Evolutionary conservation across 345 rosid species (phyloP).

Genomic region (Sapria himalayana): DNA sequence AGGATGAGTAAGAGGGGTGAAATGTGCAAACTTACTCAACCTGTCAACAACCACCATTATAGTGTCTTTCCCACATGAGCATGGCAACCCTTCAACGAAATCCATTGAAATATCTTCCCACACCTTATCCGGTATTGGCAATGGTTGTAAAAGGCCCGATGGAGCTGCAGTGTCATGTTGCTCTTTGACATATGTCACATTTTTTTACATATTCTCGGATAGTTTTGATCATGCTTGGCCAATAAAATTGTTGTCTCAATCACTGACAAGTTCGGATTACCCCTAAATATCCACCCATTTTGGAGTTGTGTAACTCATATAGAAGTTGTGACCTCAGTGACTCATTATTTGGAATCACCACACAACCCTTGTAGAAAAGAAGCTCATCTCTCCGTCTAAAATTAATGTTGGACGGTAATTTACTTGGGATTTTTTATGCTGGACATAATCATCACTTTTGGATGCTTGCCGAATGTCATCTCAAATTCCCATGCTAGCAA

Average conservation of each 20-base stretch:
- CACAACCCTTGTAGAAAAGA: background rate
- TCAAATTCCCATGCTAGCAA: background rate
- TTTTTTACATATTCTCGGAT: background rate
- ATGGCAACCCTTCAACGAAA: background rate
- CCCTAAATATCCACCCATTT: background rate
- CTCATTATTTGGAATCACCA: background rate
- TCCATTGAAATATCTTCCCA: background rate
- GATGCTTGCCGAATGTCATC: background rate
- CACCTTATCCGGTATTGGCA: background rate
- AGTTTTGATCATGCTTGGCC: background rate
- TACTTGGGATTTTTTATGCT: background rate
- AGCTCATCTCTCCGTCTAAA: background rate
- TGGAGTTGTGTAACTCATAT: background rate
- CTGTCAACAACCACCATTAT: constrained; percentile 4
- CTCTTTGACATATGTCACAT: background rate
- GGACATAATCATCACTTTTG: background rate
- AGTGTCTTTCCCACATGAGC: background rate
- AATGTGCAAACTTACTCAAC: background rate
- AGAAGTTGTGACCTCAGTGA: background rate
- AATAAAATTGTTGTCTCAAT: background rate
- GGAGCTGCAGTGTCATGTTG: background rate
- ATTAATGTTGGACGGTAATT: background rate
- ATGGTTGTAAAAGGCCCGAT: background rate
- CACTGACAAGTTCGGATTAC: background rate
- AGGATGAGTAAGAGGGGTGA: background rate